Conservation (phyloP, 495 filamentous ascomycete genomes). For the Penicillium silybi region DNA sequence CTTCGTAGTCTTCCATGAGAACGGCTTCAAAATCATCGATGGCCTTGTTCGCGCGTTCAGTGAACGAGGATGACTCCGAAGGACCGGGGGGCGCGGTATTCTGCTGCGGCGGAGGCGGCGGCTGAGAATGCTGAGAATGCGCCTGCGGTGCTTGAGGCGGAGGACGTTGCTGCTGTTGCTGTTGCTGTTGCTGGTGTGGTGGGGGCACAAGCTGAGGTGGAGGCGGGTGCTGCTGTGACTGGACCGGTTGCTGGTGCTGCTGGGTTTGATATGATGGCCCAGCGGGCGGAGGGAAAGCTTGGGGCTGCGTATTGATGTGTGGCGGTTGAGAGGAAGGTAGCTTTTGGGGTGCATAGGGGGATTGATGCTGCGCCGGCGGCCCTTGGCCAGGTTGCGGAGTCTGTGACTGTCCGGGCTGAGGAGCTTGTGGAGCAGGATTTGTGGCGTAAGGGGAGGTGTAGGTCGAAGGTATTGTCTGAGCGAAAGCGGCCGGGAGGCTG, state of each 20-base stretch:
- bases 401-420: conserved; percentile 30
- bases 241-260: conserved; percentile 15
- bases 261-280: conserved; percentile 14
- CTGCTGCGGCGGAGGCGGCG: conserved; percentile 21
- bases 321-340: conserved; percentile 16
- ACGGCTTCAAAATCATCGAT: conserved; percentile 48
- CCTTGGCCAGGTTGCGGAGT: conserved; percentile 23
- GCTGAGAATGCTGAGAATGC: conserved; percentile 26
- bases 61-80: conserved; percentile 43
- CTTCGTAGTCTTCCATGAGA: conserved; percentile 47
- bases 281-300: conserved; percentile 19
- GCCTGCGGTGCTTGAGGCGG: conserved; percentile 30
- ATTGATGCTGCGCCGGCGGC: conserved; percentile 22
- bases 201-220: conserved; percentile 13
- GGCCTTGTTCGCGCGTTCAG: conserved; percentile 47
- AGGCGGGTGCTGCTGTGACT: conserved; percentile 12
- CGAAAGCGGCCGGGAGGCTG: conserved; percentile 44
- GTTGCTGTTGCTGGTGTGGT: conserved; percentile 12
- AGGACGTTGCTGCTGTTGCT: conserved; percentile 23
- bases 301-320: conserved; percentile 18
- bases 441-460: conserved; percentile 45
- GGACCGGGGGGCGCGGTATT: conserved; percentile 45
- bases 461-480: conserved; percentile 34
- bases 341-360: conserved; percentile 23
- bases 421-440: conserved; percentile 32